A percentile compares a stretch with the other conserved stretches of the same genome.
phyloP scores from a whole-genome alignment of 2,329 filamentous ascomycete genomes.

The Hypoxylon sp. region DNA sequence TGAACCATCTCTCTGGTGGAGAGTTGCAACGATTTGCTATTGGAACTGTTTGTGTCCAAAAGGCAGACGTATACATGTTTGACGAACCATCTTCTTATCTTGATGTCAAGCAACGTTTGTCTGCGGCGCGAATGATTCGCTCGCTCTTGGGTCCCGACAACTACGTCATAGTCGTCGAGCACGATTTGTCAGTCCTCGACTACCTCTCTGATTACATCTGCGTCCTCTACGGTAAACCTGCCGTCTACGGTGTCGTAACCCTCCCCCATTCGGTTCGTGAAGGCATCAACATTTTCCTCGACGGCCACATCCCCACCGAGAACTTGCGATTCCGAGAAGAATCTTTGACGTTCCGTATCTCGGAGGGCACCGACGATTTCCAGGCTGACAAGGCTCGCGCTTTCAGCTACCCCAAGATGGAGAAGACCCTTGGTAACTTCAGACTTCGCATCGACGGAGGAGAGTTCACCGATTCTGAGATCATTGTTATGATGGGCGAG shows the following conservation, averaged over 20 bases:
- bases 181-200: constrained; percentile 98
- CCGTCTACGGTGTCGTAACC: constrained; percentile 97
- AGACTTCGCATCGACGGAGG: constrained; percentile 85
- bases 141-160: constrained; percentile 89
- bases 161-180: constrained; percentile 99
- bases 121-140: constrained; percentile 91
- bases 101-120: constrained; percentile 98
- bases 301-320: constrained; percentile 97
- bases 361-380: constrained; percentile 91
- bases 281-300: constrained; percentile 99
- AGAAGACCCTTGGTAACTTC: constrained; percentile 93
- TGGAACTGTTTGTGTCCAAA: constrained; percentile 93
- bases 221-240: constrained; percentile 94
- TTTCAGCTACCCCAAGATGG: constrained; percentile 90
- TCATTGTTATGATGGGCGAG: constrained; percentile 99
- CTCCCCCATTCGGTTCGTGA: constrained; percentile 96
- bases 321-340: constrained; percentile 99
- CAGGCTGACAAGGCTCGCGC: constrained; percentile 85
- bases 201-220: constrained; percentile 99
- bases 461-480: constrained; percentile 96
- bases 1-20: constrained; percentile 92
- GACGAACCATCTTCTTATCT: constrained; percentile 99
- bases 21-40: constrained; percentile 99
- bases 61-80: constrained; percentile 99
- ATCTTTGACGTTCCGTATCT: constrained; percentile 93